Percentiles rank a stretch among this genome's conserved stretches.
Evolutionary conservation across 495 filamentous ascomycete species (phyloP).

Genomic region (Trichoderma orchidacearum): DNA sequence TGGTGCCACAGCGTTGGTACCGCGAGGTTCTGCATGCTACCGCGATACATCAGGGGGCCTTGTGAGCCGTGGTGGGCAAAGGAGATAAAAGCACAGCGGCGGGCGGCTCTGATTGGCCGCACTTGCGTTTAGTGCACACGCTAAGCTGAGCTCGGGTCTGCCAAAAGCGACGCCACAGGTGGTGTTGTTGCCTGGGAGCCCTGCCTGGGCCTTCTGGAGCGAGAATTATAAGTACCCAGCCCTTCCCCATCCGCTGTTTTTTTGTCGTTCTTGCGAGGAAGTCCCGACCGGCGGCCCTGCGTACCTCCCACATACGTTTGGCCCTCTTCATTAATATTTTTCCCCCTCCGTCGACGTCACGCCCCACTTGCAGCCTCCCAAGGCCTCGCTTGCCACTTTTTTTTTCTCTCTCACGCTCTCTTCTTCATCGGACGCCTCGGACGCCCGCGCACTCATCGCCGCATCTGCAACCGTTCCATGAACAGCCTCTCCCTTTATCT

Average conservation of each 20-base stretch:
- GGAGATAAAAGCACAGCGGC: constrained; percentile 13
- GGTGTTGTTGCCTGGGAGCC: constrained; percentile 18
- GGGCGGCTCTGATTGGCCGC: not conserved
- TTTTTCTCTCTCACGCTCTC: constrained; percentile 6
- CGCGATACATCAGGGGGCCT: constrained; percentile 4
- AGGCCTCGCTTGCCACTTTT: constrained; percentile 2
- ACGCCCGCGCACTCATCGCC: not conserved
- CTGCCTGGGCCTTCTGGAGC: not conserved
- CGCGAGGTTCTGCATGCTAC: constrained; percentile 1
- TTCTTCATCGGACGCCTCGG: constrained; percentile 1
- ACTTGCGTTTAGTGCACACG: not conserved
- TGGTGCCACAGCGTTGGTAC: constrained; percentile 1
- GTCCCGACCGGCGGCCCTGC: constrained; percentile 33
- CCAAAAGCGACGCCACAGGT: constrained; percentile 16
- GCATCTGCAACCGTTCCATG: not conserved
- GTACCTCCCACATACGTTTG: constrained; percentile 23
- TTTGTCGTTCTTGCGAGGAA: constrained; percentile 24
- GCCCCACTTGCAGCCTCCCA: not conserved
- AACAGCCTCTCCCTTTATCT: not conserved
- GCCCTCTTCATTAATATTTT: constrained; percentile 20
- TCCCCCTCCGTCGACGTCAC: constrained; percentile 7
- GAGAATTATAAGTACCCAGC: constrained; percentile 35
- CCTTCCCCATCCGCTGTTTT: constrained; percentile 30
- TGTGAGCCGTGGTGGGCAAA: not conserved
- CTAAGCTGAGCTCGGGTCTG: constrained; percentile 2